These are phyloP conservation scores for Acarospora socialis DNA, from an alignment of 2,329 filamentous ascomycete species.

Conservation along the genomic window DNA sequence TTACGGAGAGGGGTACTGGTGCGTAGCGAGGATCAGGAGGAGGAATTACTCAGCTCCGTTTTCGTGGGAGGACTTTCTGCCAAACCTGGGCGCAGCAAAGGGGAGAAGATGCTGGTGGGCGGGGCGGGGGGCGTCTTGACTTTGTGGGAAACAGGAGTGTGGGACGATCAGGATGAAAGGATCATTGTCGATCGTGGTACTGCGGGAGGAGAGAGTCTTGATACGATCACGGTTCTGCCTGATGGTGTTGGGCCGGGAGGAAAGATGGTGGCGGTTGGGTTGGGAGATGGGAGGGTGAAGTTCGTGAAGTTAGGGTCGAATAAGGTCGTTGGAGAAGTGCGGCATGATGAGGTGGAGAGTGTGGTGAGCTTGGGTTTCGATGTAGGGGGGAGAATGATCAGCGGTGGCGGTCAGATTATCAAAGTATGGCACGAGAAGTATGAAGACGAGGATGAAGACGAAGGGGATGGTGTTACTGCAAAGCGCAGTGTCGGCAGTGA, in stretches of 20 bases:
- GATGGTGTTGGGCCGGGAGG: constrained; percentile 52
- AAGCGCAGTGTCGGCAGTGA: constrained; percentile 24
- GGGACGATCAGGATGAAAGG: constrained; percentile 89
- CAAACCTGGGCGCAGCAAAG: constrained; percentile 50
- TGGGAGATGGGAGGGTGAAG: constrained; percentile 65
- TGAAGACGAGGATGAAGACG: constrained; percentile 32
- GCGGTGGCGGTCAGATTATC: constrained; percentile 68
- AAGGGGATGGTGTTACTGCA: constrained; percentile 24
- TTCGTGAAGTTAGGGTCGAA: constrained; percentile 63
- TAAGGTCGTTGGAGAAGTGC: constrained; percentile 49
- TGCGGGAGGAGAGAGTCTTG: constrained; percentile 62
- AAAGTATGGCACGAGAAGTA: constrained; percentile 70
- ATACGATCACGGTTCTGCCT: constrained; percentile 60
- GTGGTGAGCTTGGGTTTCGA: constrained; percentile 76
- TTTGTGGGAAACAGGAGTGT: constrained; percentile 84
- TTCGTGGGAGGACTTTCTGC: constrained; percentile 66
- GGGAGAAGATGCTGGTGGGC: constrained; percentile 61
- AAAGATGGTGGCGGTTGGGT: constrained; percentile 63
- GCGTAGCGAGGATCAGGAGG: constrained; percentile 86
- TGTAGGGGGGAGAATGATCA: constrained; percentile 72
- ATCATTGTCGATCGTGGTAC: constrained; percentile 55
- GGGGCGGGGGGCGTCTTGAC: constrained; percentile 72
- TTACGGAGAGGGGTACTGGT: constrained; percentile 73
- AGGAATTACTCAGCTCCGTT: constrained; percentile 70
- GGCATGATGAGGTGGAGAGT: constrained; percentile 77